A percentile compares a stretch with the other conserved stretches of the same genome.
phyloP scores from a whole-genome alignment of 2,329 filamentous ascomycete genomes.

The Cryphonectria naterciae region DNA sequence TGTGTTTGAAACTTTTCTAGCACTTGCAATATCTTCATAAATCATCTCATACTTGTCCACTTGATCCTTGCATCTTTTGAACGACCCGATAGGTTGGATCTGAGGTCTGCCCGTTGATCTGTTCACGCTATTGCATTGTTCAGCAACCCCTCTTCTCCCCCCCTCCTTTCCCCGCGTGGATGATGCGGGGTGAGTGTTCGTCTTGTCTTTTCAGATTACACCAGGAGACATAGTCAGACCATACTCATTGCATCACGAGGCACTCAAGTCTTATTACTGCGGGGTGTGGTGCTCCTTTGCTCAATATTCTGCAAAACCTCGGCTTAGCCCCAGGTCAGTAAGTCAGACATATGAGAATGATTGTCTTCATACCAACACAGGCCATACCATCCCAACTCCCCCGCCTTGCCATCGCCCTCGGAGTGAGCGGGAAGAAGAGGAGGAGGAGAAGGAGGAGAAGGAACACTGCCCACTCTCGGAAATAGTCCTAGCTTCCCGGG shows the following conservation, averaged over 20 bases:
- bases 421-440: not conserved
- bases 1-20: not conserved
- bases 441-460: not conserved
- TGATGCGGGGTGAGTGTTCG: not conserved
- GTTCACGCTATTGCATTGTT: not conserved
- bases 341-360: not conserved
- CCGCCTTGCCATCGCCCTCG: not conserved
- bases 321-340: not conserved
- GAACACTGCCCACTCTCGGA: not conserved
- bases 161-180: not conserved
- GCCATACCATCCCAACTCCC: not conserved
- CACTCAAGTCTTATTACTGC: not conserved
- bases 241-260: slow-evolving; percentile 22
- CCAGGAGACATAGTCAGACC: slow-evolving; percentile 10
- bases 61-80: not conserved
- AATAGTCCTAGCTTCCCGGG: not conserved
- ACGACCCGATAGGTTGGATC: not conserved
- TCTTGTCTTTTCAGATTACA: not conserved
- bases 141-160: not conserved
- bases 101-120: not conserved
- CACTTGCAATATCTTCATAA: not conserved
- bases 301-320: not conserved
- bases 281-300: not conserved
- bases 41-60: not conserved
- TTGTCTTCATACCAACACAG: not conserved